Conservation (phyloP, 352 stramenopile species). For the Phytophthora megakarya region DNA sequence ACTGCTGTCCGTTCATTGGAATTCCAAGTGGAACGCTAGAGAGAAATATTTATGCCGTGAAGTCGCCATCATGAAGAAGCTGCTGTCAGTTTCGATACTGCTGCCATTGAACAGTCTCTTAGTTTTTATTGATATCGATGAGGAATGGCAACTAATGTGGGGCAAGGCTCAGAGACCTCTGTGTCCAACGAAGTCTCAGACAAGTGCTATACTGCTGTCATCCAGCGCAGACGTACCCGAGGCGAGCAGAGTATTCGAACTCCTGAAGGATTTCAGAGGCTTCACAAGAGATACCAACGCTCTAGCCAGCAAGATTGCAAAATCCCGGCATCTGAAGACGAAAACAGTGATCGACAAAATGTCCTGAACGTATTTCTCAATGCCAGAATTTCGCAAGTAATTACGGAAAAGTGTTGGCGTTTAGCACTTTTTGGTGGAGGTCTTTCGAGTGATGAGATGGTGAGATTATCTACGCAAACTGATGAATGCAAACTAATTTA, state of each 20-base stretch:
- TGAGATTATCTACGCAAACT: neutral
- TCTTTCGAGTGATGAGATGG: neutral
- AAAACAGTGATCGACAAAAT: slow-evolving; percentile 5
- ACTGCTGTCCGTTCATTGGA: too few species aligned
- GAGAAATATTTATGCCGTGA: too few species aligned
- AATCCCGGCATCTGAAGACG: neutral
- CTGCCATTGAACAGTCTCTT: neutral
- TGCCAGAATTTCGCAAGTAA: slow-evolving; percentile 38
- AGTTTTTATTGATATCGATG: neutral
- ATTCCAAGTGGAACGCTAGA: too few species aligned
- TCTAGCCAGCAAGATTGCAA: neutral
- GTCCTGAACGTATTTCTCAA: slow-evolving; percentile 50
- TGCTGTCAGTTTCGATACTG: neutral
- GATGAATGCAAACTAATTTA: neutral
- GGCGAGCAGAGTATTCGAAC: slow-evolving; percentile 39
- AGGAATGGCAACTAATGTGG: slow-evolving; percentile 2
- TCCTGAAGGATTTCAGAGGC: slow-evolving; percentile 26
- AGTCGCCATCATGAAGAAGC: too few species aligned
- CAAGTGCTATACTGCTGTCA: slow-evolving; percentile 29
- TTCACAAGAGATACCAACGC: slow-evolving; percentile 38
- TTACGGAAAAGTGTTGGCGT: slow-evolving; percentile 55
- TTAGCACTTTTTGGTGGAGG: slow-evolving; percentile 47
- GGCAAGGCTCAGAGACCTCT: neutral
- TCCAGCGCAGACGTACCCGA: slow-evolving; percentile 19
- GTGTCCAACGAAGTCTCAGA: slow-evolving; percentile 6